phyloP scores from a whole-genome alignment of 306 rosid species.

The Sicyos baderoa region DNA sequence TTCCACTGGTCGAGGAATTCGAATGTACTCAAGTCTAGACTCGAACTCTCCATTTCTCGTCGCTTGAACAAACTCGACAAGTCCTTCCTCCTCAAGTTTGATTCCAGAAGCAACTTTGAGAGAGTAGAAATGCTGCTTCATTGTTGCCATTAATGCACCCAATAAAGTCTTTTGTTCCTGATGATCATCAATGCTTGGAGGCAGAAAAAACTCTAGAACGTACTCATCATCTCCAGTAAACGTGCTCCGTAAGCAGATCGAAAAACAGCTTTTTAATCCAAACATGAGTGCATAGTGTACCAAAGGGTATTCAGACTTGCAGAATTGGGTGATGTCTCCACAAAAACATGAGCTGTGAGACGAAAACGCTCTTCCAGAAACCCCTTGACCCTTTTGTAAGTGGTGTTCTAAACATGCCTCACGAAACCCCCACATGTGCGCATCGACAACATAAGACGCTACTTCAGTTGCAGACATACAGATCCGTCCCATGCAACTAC shows the following conservation, averaged over 20 bases:
- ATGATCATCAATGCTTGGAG: constrained; percentile 36
- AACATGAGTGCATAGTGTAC: constrained; percentile 86
- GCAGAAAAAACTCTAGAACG: constrained; percentile 72
- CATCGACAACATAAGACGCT: constrained; percentile 66
- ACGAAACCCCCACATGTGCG: constrained; percentile 72
- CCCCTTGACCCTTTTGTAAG: constrained; percentile 86
- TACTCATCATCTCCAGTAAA: constrained; percentile 71
- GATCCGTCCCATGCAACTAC: constrained; percentile 68
- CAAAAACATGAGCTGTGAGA: constrained; percentile 62
- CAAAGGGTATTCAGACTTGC: constrained; percentile 75
- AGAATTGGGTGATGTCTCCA: constrained; percentile 55
- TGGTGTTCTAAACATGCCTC: constrained; percentile 91
- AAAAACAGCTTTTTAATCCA: constrained; percentile 52
- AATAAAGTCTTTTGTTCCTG: constrained; percentile 45
- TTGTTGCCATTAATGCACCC: constrained; percentile 58
- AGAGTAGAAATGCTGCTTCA: constrained; percentile 63
- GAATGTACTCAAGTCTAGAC: constrained; percentile 44
- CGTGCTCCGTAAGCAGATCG: constrained; percentile 66
- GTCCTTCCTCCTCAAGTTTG: constrained; percentile 37
- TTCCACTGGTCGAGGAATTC: constrained; percentile 23
- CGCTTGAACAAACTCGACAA: constrained; percentile 52
- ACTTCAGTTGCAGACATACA: constrained; percentile 84
- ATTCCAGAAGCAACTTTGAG: constrained; percentile 66
- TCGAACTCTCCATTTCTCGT: constrained; percentile 33
- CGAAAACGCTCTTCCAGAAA: constrained; percentile 71